A percentile compares a stretch with the other conserved stretches of the same genome.
Conservation (phyloP, 345 rosid species). For the Excoecaria agallocha region DNA sequence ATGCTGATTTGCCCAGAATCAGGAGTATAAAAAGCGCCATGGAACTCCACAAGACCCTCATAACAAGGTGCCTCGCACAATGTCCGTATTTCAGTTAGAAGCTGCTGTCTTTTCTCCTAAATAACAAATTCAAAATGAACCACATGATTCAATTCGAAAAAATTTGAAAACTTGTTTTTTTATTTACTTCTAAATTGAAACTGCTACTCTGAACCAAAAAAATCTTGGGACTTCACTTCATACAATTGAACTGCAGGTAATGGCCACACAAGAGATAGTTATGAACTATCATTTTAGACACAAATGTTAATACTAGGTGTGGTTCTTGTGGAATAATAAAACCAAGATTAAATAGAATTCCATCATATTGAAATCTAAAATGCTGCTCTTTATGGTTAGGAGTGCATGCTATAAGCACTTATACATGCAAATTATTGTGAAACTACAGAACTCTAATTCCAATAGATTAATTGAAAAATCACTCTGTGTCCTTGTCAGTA, state of each 20-base stretch:
- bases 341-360: not conserved
- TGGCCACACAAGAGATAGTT: not conserved
- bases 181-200: slow-evolving; percentile 11
- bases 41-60: slow-evolving; percentile 92
- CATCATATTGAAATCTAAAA: not conserved
- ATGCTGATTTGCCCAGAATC: slow-evolving; percentile 94
- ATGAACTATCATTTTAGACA: not conserved
- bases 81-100: slow-evolving; percentile 88
- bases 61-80: slow-evolving; percentile 90
- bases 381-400: not conserved
- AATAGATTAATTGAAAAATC: not conserved
- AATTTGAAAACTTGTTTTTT: not conserved
- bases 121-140: slow-evolving; percentile 11
- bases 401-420: not conserved
- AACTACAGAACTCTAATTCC: not conserved
- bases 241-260: not conserved
- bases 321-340: not conserved
- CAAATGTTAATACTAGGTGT: not conserved
- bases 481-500: not conserved
- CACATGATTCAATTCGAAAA: not conserved
- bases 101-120: slow-evolving; percentile 93
- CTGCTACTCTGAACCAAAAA: not conserved
- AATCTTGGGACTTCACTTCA: not conserved
- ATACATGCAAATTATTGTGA: not conserved
- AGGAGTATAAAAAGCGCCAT: slow-evolving; percentile 91